phyloP scores from a whole-genome alignment of 2,329 filamentous ascomycete genomes.

The Dactylellina cionopaga region DNA sequence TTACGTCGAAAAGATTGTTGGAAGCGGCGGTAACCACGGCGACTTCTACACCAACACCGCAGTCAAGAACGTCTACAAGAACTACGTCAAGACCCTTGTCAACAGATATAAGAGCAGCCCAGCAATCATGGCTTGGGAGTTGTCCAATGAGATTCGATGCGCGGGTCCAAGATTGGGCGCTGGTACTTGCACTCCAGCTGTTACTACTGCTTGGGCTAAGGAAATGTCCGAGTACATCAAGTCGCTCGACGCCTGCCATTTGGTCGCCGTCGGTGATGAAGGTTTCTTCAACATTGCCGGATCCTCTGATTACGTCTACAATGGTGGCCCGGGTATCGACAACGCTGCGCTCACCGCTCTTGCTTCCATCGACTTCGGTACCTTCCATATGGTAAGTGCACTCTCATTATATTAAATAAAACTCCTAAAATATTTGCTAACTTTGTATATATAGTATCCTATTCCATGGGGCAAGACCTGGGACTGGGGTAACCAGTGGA shows the following conservation, averaged over 20 bases:
- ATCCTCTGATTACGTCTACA: slow-evolving; percentile 63
- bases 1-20: slow-evolving; percentile 62
- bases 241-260: slow-evolving; percentile 65
- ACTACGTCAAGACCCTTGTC: slow-evolving; percentile 71
- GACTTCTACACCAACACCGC: slow-evolving; percentile 69
- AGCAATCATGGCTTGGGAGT: slow-evolving; percentile 74
- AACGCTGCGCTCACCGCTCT: slow-evolving; percentile 65
- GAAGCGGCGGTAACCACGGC: slow-evolving; percentile 63
- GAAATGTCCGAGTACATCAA: slow-evolving; percentile 69
- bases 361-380: slow-evolving; percentile 66
- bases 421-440: background rate
- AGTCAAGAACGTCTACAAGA: slow-evolving; percentile 70
- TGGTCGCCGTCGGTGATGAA: slow-evolving; percentile 68
- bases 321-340: slow-evolving; percentile 65
- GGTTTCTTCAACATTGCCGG: slow-evolving; percentile 61
- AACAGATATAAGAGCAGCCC: slow-evolving; percentile 69
- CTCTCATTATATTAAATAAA: background rate
- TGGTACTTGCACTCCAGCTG: slow-evolving; percentile 62
- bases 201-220: slow-evolving; percentile 65
- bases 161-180: slow-evolving; percentile 63
- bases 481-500: slow-evolving; percentile 64
- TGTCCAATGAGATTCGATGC: slow-evolving; percentile 71
- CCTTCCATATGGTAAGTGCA: slow-evolving; percentile 64
- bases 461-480: slow-evolving; percentile 61
- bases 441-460: slow-evolving; percentile 61